These are phyloP conservation scores for Zasmidium angulare DNA, from an alignment of 2,329 filamentous ascomycete species.

Conservation along the genomic window DNA sequence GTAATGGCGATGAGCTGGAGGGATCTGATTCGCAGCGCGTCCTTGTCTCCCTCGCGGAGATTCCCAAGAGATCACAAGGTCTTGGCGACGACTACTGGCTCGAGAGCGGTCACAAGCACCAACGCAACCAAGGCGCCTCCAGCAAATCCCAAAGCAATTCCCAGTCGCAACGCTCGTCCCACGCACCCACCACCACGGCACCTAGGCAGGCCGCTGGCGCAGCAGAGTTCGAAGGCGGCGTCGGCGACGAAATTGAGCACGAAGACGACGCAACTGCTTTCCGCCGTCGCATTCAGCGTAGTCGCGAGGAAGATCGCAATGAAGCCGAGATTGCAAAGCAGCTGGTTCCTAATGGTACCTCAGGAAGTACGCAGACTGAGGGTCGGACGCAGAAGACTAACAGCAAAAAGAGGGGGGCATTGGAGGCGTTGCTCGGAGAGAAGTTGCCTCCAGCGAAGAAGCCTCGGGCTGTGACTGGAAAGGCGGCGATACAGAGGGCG, in stretches of 20 bases:
- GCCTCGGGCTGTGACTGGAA: constrained; percentile 15
- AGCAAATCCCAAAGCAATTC: not conserved
- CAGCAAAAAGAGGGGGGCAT: not conserved
- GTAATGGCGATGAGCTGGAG: constrained; percentile 28
- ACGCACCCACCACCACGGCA: constrained; percentile 1
- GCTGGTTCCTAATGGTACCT: not conserved
- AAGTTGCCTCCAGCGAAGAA: constrained; percentile 30
- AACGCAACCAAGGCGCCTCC: constrained; percentile 4
- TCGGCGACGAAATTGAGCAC: too few species aligned
- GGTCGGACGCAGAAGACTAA: not conserved
- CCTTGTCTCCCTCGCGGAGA: constrained; percentile 71
- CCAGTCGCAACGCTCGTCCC: constrained; percentile 2
- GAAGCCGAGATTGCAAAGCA: constrained; percentile 5
- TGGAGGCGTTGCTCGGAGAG: not conserved
- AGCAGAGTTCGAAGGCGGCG: constrained; percentile 14
- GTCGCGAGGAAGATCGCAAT: constrained; percentile 27
- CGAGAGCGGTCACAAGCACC: constrained; percentile 39
- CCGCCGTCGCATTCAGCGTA: constrained; percentile 30
- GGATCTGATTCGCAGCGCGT: constrained; percentile 52
- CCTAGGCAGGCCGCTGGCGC: constrained; percentile 4
- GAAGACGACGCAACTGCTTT: constrained; percentile 29
- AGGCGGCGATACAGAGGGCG: constrained; percentile 12
- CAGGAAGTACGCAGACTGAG: not conserved
- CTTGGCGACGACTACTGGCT: constrained; percentile 78
- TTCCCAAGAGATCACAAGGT: constrained; percentile 68